Conservation (phyloP, 2,329 filamentous ascomycete genomes). For the Tolypocladium nubicola region DNA sequence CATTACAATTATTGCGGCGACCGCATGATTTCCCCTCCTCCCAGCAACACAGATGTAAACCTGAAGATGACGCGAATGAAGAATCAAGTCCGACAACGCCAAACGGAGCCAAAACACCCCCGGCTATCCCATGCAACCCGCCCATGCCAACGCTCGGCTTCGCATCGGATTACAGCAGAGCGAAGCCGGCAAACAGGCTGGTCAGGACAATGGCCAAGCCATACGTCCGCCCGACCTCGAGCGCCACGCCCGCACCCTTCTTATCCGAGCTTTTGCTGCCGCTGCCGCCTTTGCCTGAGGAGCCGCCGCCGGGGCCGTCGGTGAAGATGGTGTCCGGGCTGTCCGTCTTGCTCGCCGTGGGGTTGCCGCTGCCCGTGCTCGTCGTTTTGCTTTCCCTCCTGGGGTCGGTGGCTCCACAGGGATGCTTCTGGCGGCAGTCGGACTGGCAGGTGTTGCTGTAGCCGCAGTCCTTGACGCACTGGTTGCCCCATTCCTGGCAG, state of each 20-base stretch:
- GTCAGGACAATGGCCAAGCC: conserved; percentile 26
- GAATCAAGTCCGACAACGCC: neutral
- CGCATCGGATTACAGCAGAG: conserved; percentile 20
- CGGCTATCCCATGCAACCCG: neutral
- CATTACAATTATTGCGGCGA: neutral
- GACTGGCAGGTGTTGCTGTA: conserved; percentile 46
- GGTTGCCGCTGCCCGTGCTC: conserved; percentile 27
- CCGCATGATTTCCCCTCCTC: neutral
- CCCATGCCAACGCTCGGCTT: neutral
- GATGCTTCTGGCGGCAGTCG: conserved; percentile 54
- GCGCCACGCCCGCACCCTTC: conserved; percentile 16
- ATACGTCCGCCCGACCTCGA: conserved; percentile 25
- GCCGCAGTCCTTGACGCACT: conserved; percentile 53
- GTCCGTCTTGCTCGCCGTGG: conserved; percentile 23
- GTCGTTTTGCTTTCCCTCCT: conserved; percentile 45
- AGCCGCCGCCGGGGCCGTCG: conserved; percentile 13
- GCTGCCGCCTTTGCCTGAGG: conserved; percentile 4
- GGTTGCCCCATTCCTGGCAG: conserved; percentile 60
- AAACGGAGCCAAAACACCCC: neutral
- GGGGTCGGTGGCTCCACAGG: conserved; percentile 61
- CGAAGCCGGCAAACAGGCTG: conserved; percentile 28
- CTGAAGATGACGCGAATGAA: neutral
- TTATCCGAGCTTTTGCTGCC: conserved; percentile 4
- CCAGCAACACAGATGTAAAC: neutral
- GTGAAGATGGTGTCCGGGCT: conserved; percentile 27